These are phyloP conservation scores for Crepidotus variabilis DNA, from an alignment of 768 basidiomycete species.

Conservation along the genomic window DNA sequence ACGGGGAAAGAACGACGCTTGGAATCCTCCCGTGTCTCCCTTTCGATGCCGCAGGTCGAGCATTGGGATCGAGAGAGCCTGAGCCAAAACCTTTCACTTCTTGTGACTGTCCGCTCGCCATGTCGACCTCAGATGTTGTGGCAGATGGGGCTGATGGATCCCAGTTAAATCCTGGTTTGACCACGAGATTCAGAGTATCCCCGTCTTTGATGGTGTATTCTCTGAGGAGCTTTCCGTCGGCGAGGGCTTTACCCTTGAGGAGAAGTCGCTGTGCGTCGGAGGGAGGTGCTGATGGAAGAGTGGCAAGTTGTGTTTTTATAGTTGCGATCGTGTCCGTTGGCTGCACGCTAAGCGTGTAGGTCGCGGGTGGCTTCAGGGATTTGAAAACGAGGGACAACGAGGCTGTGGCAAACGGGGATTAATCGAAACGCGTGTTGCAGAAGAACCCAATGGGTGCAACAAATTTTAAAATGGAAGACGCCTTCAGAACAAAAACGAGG, in stretches of 20 bases:
- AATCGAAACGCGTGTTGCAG: not conserved
- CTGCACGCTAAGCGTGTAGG: constrained; percentile 68
- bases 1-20: constrained; percentile 75
- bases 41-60: constrained; percentile 22
- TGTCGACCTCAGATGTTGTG: constrained; percentile 9
- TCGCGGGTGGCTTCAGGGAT: constrained; percentile 81
- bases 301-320: constrained; percentile 75
- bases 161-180: constrained; percentile 75
- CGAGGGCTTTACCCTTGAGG: constrained; percentile 91
- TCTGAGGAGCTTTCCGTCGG: constrained; percentile 82
- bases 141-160: constrained; percentile 41
- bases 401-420: constrained; percentile 22
- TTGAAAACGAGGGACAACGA: constrained; percentile 79
- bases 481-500: not conserved
- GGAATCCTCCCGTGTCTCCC: constrained; percentile 65
- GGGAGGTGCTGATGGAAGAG: constrained; percentile 66
- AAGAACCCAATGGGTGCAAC: not conserved
- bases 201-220: constrained; percentile 86
- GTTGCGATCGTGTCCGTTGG: constrained; percentile 79
- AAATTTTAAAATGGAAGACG: not conserved
- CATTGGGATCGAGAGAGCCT: constrained; percentile 23
- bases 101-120: constrained; percentile 12
- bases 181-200: constrained; percentile 80
- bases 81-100: constrained; percentile 16
- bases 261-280: constrained; percentile 82